Conservation (phyloP, 306 rosid genomes). For the Corylus americana region DNA sequence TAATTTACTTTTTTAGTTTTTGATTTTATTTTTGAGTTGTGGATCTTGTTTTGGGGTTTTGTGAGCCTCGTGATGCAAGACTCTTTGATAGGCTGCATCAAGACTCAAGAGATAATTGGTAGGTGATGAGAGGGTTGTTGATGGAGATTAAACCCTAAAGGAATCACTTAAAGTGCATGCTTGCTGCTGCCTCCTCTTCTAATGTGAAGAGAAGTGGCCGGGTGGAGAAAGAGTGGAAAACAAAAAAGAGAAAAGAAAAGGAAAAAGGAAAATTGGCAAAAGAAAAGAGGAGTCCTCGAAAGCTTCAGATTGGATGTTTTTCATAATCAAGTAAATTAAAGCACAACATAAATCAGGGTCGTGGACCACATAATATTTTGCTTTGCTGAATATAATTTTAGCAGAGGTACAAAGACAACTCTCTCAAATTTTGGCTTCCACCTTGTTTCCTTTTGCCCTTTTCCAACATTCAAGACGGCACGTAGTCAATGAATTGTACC, state of each 20-base stretch:
- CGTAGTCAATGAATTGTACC: not conserved
- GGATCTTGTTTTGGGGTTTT: too few species aligned
- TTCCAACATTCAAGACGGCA: not conserved
- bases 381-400: slow-evolving; percentile 3
- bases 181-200: not conserved
- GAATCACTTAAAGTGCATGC: not conserved
- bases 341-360: not conserved
- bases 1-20: too few species aligned
- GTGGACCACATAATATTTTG: not conserved
- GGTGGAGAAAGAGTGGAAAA: not conserved
- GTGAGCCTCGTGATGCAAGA: too few species aligned
- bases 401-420: not conserved
- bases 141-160: not conserved
- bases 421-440: not conserved
- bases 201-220: not conserved
- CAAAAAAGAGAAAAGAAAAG: not conserved
- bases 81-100: too few species aligned
- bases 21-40: too few species aligned
- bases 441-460: not conserved
- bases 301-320: not conserved
- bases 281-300: not conserved
- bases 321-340: not conserved
- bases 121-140: not conserved
- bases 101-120: not conserved
- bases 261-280: not conserved